Base-by-base conservation (phyloP, 1,139 yeast species). In the Kurtzmaniella natalensis region DNA sequence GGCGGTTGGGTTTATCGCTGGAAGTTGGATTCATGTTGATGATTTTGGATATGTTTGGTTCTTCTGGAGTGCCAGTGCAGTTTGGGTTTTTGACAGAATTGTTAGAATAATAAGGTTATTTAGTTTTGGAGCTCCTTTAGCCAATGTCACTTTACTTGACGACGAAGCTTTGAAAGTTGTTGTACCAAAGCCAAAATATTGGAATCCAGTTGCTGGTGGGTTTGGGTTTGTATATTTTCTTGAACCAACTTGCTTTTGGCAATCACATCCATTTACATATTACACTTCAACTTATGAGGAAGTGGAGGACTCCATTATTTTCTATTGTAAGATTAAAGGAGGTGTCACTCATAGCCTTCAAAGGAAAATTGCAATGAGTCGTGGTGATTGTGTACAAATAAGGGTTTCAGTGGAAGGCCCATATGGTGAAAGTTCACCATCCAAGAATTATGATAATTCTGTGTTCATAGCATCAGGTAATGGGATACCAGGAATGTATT, bases 201-300 rank as follows among this genome's bases (percentile, higher is more conserved):
- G 75, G 75, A 48, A 53, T 14, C 46, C 69, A 1, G 47, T 55
- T 29, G 72, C 76, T 7, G 79, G 78, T 27, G 72, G 76, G 1
- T 76, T 72, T 47, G 78, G 74, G 0, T 75, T 67, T 37, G 55
- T 75, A 25, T 64, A 70, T 41, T 72, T 75, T 47, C 36, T 70
- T 24, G 51, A 53, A 30, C 59, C 59, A 5, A 36, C 50, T 13
- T 55, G 55, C 37, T 66, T 65, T 44, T 66, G 68, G 68, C 72
- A 66, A 42, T 62, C 70, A 2, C 72, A 66, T 44, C 72, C 72
- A 5, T 66, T 66, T 40, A 61, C 71, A 0, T 62, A 59, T 37
- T 14, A 13, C 9, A 51, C 59, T 8, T 57, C 51, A 7, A 44
- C 56, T 2, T 55, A 46, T 22, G 41, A 47, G 9, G 46, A 47